Evolutionary conservation across 2,329 filamentous ascomycete species (phyloP), one percentile per base, ranked within the genome.

Genomic region (Pyricularia grisea): DNA sequence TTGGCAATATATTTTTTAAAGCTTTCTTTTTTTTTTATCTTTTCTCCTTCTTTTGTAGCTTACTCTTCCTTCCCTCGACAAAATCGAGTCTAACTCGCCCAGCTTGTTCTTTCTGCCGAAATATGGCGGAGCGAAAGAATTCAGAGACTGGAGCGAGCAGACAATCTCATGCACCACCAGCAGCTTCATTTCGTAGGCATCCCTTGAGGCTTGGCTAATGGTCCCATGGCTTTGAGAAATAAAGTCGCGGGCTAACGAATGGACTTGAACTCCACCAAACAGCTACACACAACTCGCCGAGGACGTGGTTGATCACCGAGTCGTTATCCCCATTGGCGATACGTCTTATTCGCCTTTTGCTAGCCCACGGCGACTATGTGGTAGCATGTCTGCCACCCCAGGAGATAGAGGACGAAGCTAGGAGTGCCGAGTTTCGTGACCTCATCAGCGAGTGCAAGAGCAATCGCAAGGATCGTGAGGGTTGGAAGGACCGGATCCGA

Each of bases 221-320:
- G 11, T 61, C 12, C n/a, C 58, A 25, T 61, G n/a, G 23, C n/a
- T 27, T 60, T 27, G 58, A 61, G 58, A 28, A 61, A 12, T n/a
- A 27, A 27, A n/a, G 23, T 27, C 58, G 23, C 12, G n/a, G 58
- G 25, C 58, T 61, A 61, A 61, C 58, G n/a, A 27, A 17, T 61
- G 58, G 23, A 17, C 3, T 61, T 61, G 17, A 61, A 61, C 27
- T 25, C 58, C 58, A 61, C 23, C 23, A 61, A 61, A 61, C 79
- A 88, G 86, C 87, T 71, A 89, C 87, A 27, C 87, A 89, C 78
- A 90, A 89, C 76, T 89, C 87, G 36, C 93, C 94, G 67, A 90
- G 94, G 75, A 92, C 94, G 75, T 98, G 95, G 95, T 89, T 99
- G 76, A 83, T 99, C 72, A 97, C 94, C 12, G 90, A 92, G 70